Evolutionary conservation across 2,329 filamentous ascomycete genomes (phyloP), one percentile per base, ranked within the genome.

Genomic region (Xylaria sp.): DNA sequence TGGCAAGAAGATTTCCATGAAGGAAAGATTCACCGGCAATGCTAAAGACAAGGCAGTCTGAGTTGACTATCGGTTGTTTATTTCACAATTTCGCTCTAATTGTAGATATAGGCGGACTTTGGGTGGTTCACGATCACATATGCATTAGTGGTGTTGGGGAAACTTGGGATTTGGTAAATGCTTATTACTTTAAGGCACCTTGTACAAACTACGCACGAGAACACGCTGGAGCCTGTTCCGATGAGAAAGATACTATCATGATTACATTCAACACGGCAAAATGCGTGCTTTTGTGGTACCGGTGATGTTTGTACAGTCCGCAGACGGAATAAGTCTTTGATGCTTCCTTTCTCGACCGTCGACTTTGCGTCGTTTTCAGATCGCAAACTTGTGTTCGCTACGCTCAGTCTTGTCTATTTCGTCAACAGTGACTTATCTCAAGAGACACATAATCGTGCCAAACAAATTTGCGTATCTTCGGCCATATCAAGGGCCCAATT

Each of bases 1-100:
- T 28, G 91, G 89, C 23, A 92, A 90, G 50, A 66, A 63, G 50
- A 47, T 68, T 50, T 63, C 64, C 5, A 68, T 68, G 64, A 66
- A 61, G 52, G 61, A 68, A 47, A 57, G 64, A 31, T 68, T 68
- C 46, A 55, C 53, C 19, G 61, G 66, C 6, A 60, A 49, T 31
- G 52, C 28, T 5, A 63, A 61, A 15, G 66, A 65, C 11, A 57
- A 66, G 43, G 43, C 49, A 28, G 54, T 38, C 38, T 62, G n/a
- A 57, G 21, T 17, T 28, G 11, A 15, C n/a, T 11, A 55, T 51
- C 21, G 21, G 57, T 57, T 35, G 14, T 21, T 42, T n/a, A 45
- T 58, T 33, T 31, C 21, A 35, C 28, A 31, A 7, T 31, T 35
- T 50, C 12, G 25, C 23, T 57, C 8, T n/a, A 31, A 50, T 21